Evolutionary conservation across 176 grass and related monocot genomes (phyloP), one percentile per base, ranked within the genome.

Genomic region (Aegilops longissima): DNA sequence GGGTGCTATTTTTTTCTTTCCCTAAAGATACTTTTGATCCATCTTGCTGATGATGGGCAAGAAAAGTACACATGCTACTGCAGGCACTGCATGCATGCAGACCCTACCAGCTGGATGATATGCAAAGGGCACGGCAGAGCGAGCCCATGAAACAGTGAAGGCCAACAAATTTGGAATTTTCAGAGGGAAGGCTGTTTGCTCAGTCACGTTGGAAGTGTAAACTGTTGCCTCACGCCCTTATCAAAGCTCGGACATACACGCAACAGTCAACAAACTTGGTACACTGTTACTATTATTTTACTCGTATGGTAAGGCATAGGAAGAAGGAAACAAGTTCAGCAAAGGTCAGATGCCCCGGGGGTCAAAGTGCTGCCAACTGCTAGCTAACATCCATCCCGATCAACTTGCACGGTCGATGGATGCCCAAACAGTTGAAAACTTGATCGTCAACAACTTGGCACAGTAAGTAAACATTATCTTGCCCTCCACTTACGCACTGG

Each of bases 401-500:
- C 85, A 81, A 88, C 49, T 81, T 81, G 89, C 85, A 81, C 30
- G 81, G 31, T 62, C 54, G 85, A 91, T 69, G 69, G 47, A n/a
- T 4, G 24, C 61, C 71, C 61, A 62, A 80, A 36, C 47, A 40
- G 69, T 54, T 64, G 39, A 70, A 64, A 88, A 80, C 1, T 13
- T 24, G 49, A 77, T 42, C 35, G 89, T 87, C 76, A 91, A 84
- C 27, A 13, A n/a, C 27, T 84, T 80, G 12, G 16, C 17, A 14
- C 29, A 80, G 76, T 67, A 39, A 80, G 68, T 9, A 44, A 68
- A 7, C 81, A 66, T 29, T 67, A 64, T 88, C 45, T 18, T 38
- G 8, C 5, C 12, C 11, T 76, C 9, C 27, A 58, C 0, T 83
- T 8, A 44, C 14, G 77, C 27, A 27, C 27, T 27, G 27, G 27